phyloP scores from a whole-genome alignment of 331 rosid species.

The Malus hybrid region DNA sequence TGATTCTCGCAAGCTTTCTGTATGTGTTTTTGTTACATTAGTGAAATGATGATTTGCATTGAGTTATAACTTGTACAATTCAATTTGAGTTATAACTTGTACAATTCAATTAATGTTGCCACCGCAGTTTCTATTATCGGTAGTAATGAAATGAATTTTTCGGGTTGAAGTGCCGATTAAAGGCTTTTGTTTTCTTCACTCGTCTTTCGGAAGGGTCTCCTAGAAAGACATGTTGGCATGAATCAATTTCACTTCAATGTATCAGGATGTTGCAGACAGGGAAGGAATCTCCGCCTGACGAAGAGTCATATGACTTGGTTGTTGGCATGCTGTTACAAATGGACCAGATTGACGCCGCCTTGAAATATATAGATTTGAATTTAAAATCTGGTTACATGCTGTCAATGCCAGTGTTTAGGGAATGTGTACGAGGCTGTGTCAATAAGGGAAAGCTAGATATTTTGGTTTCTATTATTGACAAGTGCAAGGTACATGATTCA shows the following conservation, averaged over 20 bases:
- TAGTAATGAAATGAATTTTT: neutral
- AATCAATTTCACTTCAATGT: slow-evolving; percentile 10
- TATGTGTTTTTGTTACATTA: neutral
- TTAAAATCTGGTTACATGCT: slow-evolving; percentile 61
- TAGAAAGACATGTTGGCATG: neutral
- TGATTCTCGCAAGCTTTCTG: neutral
- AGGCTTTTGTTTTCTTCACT: neutral
- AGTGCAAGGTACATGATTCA: slow-evolving; percentile 64
- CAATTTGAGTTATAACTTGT: neutral
- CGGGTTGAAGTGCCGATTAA: neutral
- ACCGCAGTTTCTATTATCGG: neutral
- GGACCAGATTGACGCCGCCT: slow-evolving; percentile 49
- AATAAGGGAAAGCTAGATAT: slow-evolving; percentile 59
- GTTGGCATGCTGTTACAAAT: slow-evolving; percentile 60
- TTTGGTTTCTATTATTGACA: slow-evolving; percentile 68
- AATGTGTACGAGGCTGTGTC: slow-evolving; percentile 51
- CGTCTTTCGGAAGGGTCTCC: neutral
- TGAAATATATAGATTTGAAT: slow-evolving; percentile 60
- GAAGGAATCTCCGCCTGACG: slow-evolving; percentile 64
- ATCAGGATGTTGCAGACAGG: slow-evolving; percentile 86
- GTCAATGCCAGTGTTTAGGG: slow-evolving; percentile 46
- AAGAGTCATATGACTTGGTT: slow-evolving; percentile 73
- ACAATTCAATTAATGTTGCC: neutral
- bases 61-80: neutral
- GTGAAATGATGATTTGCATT: neutral